A percentile compares a stretch with the other conserved stretches of the same genome.
Conservation (phyloP, 306 rosid genomes). For the Potentilla sterilis region DNA sequence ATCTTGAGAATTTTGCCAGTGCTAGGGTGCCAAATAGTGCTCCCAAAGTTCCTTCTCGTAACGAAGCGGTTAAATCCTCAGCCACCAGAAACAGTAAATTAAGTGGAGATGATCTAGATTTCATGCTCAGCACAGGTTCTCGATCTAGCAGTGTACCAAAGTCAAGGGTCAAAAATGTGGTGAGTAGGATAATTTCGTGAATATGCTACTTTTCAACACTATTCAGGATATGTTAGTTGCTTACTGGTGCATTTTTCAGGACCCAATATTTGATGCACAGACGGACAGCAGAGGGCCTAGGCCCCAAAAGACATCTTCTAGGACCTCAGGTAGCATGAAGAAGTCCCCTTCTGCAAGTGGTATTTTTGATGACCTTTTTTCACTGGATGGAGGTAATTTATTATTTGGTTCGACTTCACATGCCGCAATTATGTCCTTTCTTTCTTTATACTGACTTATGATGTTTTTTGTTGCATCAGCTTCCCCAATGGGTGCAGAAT, state of each 20-base stretch:
- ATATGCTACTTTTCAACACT: constrained; percentile 19
- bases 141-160: constrained; percentile 81
- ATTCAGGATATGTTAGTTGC: constrained; percentile 22
- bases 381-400: constrained; percentile 67
- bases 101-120: constrained; percentile 59
- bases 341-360: constrained; percentile 48
- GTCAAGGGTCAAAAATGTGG: constrained; percentile 64
- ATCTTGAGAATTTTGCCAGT: constrained; percentile 78
- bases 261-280: constrained; percentile 46
- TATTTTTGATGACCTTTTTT: constrained; percentile 63
- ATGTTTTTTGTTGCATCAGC: constrained; percentile 38
- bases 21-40: constrained; percentile 44
- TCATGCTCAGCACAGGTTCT: constrained; percentile 44
- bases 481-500: constrained; percentile 46
- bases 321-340: constrained; percentile 43
- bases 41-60: constrained; percentile 27
- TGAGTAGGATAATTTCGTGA: constrained; percentile 31
- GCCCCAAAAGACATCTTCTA: constrained; percentile 47
- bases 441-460: constrained; percentile 10
- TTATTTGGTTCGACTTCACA: constrained; percentile 19
- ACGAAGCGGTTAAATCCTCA: constrained; percentile 28
- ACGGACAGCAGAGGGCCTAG: constrained; percentile 34
- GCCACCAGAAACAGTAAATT: constrained; percentile 36
- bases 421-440: neutral
- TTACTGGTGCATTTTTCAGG: constrained; percentile 49